phyloP scores from a whole-genome alignment of 2,329 filamentous ascomycete genomes.

The Microsporum canis region DNA sequence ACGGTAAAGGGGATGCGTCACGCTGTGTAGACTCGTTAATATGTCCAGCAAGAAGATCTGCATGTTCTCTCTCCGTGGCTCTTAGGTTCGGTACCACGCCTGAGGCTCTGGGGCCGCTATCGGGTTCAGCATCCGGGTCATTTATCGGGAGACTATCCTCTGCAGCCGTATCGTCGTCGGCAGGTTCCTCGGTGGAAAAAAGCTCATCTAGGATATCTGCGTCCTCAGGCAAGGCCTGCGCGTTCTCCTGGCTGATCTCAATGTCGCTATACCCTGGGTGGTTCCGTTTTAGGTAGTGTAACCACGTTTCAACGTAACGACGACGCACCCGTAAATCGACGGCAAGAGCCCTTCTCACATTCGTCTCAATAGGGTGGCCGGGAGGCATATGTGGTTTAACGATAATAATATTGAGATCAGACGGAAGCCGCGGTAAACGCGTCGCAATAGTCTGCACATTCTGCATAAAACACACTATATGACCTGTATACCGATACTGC shows the following conservation, averaged over 20 bases:
- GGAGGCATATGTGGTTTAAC: not conserved
- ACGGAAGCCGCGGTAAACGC: too few relatives aligned
- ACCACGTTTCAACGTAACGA: not conserved
- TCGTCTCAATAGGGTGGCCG: not conserved
- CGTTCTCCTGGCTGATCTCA: not conserved
- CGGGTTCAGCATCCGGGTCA: not conserved
- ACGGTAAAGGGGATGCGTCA: not conserved
- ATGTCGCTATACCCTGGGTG: not conserved
- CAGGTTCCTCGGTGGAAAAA: not conserved
- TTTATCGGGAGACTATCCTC: not conserved
- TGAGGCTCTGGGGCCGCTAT: not conserved
- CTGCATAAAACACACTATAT: too few relatives aligned
- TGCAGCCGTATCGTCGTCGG: too few relatives aligned
- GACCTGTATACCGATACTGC: too few relatives aligned
- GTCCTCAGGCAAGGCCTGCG: not conserved
- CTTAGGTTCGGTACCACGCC: not conserved
- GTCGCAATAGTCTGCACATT: too few relatives aligned
- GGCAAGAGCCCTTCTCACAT: not conserved
- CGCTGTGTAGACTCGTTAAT: not conserved
- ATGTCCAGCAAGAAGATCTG: not conserved
- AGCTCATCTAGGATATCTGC: not conserved
- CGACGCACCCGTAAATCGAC: not conserved
- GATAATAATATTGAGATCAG: not conserved
- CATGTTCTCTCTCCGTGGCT: not conserved
- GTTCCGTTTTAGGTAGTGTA: not conserved